Evolutionary conservation across 1,139 yeast genomes (phyloP), one percentile per base, ranked within the genome.

Genomic region (Yamadazyma dendronema): DNA sequence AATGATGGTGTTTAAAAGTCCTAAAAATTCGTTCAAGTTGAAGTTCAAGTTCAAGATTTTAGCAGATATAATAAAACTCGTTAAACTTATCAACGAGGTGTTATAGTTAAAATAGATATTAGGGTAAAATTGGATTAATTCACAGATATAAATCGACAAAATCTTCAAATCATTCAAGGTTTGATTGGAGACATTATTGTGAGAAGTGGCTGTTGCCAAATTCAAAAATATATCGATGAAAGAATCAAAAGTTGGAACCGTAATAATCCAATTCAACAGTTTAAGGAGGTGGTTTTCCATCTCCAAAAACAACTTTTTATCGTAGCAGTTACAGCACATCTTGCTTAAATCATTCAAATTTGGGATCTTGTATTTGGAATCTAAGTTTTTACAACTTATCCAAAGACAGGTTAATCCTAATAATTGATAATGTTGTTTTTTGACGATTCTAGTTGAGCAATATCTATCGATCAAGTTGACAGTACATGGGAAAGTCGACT

Each of bases 341-440:
- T 71, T 70, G 50, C 81, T 62, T 43, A 77, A 65, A 48, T 77
- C 79, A 47, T 72, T 71, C 43, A 79, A 57, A 15, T 77, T 65
- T 21, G 88, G 86, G 33, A 81, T 76, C 53, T 78, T 78, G 48
- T 75, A 75, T 59, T 84, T 84, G 39, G 79, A 69, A 54, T 84
- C 92, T 58, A 78, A 69, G 56, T 77, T 81, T 61, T 84, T 84
- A 45, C 88, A 78, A 30, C 85, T 74, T 36, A 83, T 74, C 94
- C 92, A 84, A 35, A 84, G 63, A 44, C 86, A 74, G 19, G 88
- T 79, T 42, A 84, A 67, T 3, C 89, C 90, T 42, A 83, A 63
- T 43, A 84, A 62, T 53, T 83, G 87, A 55, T 78, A 82, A 53
- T 79, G 82, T 45, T 68, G 70, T 43, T 72, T 72, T 53, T 72